Percentiles rank a stretch among this genome's conserved stretches.
Conservation (phyloP, 129 eudicot species). For the Saposhnikovia divaricata region DNA sequence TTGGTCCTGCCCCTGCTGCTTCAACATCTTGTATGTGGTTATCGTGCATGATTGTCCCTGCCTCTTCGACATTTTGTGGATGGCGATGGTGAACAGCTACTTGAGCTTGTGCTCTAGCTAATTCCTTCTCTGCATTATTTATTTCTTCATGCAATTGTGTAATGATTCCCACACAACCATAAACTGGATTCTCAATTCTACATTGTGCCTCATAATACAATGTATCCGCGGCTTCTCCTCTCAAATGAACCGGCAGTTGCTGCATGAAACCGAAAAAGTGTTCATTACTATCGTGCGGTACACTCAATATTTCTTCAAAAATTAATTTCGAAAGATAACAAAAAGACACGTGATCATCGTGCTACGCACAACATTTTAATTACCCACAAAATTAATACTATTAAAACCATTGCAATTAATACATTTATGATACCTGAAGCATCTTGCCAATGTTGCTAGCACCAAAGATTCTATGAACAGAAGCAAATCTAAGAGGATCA, state of each 20-base stretch:
- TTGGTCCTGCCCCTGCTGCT: not conserved
- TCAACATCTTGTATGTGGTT: not conserved
- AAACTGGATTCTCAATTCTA: conserved; percentile 42
- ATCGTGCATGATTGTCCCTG: not conserved
- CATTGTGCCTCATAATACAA: conserved; percentile 38
- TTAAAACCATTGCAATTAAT: no score
- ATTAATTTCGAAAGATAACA: no score
- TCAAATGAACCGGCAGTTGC: conserved; percentile 27
- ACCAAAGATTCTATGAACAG: conserved; percentile 36
- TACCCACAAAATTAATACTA: no score
- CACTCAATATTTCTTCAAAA: not conserved
- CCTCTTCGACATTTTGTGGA: not conserved
- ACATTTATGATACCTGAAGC: conserved; percentile 20
- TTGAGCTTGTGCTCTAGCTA: conserved; percentile 33
- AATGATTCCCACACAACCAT: conserved; percentile 47
- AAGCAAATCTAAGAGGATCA: conserved; percentile 33
- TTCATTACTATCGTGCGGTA: not conserved
- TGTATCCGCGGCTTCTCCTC: conserved; percentile 30
- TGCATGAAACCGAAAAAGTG: not conserved
- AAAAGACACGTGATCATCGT: not conserved
- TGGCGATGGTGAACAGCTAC: conserved; percentile 12
- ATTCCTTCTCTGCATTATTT: conserved; percentile 24
- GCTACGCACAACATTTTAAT: no score
- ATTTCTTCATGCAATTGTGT: conserved; percentile 32
- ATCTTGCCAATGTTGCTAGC: conserved; percentile 37